Percentiles rank a stretch among this genome's conserved stretches.
Conservation (phyloP, 371 early-diverging fungal species). For the Saksenaea oblongispora region DNA sequence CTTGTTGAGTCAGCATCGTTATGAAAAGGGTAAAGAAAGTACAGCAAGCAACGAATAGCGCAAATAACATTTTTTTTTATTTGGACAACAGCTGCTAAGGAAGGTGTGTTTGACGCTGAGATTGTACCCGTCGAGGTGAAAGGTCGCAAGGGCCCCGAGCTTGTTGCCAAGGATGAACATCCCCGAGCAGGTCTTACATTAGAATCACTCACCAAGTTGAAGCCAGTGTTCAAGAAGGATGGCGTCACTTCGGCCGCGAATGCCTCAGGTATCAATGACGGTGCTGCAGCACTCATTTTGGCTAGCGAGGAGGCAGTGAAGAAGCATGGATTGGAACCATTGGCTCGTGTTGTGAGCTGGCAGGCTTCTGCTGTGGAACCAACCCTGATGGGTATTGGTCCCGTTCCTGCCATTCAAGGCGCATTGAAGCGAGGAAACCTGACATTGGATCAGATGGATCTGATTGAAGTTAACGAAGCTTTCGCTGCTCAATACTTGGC, state of each 20-base stretch:
- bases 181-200: constrained; percentile 84
- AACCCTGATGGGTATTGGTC: constrained; percentile 90
- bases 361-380: constrained; percentile 85
- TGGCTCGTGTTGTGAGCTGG: constrained; percentile 90
- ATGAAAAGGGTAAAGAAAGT: constrained; percentile 63
- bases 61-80: background rate
- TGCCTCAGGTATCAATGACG: constrained; percentile 96
- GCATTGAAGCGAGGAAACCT: constrained; percentile 86
- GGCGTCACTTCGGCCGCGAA: constrained; percentile 95
- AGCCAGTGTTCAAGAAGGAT: constrained; percentile 89
- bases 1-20: constrained; percentile 80
- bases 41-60: background rate
- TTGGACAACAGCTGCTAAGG: constrained; percentile 40
- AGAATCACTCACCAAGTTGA: constrained; percentile 78
- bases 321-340: constrained; percentile 76
- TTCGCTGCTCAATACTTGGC: constrained; percentile 95
- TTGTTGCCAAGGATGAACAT: constrained; percentile 84
- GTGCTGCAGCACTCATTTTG: constrained; percentile 91
- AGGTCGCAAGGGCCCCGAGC: constrained; percentile 68
- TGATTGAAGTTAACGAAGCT: constrained; percentile 98
- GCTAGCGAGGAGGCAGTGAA: constrained; percentile 88
- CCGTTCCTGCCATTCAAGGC: constrained; percentile 88
- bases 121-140: constrained; percentile 88
- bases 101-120: constrained; percentile 81
- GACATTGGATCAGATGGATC: constrained; percentile 81